phyloP scores from a whole-genome alignment of 2,329 filamentous ascomycete genomes.

The Westerdykella aurantiaca region DNA sequence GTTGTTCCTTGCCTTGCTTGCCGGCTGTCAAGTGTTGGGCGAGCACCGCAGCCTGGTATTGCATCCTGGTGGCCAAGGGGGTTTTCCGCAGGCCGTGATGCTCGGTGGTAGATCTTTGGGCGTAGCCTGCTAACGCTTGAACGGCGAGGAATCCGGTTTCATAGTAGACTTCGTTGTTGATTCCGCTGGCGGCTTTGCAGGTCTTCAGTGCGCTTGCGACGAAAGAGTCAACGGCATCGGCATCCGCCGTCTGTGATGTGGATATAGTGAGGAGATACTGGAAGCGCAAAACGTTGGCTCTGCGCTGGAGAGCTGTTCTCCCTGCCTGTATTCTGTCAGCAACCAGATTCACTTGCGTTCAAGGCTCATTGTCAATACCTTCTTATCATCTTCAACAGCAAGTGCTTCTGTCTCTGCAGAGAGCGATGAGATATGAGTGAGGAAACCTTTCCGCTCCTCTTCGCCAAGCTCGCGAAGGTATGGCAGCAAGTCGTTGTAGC shows the following conservation, averaged over 20 bases:
- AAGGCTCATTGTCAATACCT: too few species aligned
- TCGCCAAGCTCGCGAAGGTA: slow-evolving; percentile 15
- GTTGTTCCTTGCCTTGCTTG: slow-evolving; percentile 22
- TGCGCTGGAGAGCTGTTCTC: too few species aligned
- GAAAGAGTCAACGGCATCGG: slow-evolving; percentile 10
- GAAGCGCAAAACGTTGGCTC: slow-evolving; percentile 19
- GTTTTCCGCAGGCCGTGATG: too few species aligned
- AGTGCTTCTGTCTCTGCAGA: not conserved
- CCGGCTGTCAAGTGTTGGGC: slow-evolving; percentile 18
- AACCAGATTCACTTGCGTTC: too few species aligned
- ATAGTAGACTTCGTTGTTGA: slow-evolving; percentile 6
- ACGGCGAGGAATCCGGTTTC: slow-evolving; percentile 18
- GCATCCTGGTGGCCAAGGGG: not conserved
- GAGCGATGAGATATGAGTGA: not conserved
- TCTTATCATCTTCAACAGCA: not conserved
- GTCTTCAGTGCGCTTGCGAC: slow-evolving; percentile 15
- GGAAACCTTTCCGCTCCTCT: slow-evolving; percentile 13
- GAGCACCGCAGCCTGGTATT: slow-evolving; percentile 24
- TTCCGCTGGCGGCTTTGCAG: slow-evolving; percentile 7
- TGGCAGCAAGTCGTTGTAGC: slow-evolving; percentile 25
- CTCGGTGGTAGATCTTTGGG: not conserved
- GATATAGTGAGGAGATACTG: slow-evolving; percentile 23
- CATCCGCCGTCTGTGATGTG: not conserved
- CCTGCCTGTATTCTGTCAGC: too few species aligned
- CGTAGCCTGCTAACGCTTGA: not conserved